phyloP scores from a whole-genome alignment of 495 filamentous ascomycete species.

The Penicillium malachiteum region DNA sequence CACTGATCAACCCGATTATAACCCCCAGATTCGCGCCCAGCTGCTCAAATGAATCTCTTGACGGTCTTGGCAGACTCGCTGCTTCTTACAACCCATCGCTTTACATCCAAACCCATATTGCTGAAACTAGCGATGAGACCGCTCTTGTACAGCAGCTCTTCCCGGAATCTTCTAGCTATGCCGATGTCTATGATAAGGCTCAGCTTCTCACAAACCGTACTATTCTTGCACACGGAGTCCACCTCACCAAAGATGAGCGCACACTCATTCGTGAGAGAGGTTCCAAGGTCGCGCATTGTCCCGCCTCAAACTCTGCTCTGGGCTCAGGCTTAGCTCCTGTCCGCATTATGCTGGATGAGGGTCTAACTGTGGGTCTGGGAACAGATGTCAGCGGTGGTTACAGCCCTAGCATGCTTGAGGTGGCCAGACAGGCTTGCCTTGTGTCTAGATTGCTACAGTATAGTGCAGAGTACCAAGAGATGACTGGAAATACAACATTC shows the following conservation, averaged over 20 bases:
- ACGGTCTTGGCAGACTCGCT: constrained; percentile 60
- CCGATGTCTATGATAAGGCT: constrained; percentile 73
- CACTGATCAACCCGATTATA: constrained; percentile 70
- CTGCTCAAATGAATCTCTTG: constrained; percentile 61
- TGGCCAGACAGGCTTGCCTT: constrained; percentile 72
- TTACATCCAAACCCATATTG: constrained; percentile 84
- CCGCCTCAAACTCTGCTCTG: constrained; percentile 77
- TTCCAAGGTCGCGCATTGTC: constrained; percentile 79
- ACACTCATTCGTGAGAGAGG: constrained; percentile 57
- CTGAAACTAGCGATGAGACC: constrained; percentile 73
- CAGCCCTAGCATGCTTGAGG: constrained; percentile 71
- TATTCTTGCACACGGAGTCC: constrained; percentile 84
- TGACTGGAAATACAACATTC: constrained; percentile 5
- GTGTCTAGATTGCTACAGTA: constrained; percentile 57
- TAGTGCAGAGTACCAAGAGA: constrained; percentile 7
- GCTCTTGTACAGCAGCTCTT: constrained; percentile 66
- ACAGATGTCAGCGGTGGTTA: constrained; percentile 91
- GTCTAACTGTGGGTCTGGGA: constrained; percentile 77
- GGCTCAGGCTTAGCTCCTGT: constrained; percentile 73
- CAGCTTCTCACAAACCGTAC: constrained; percentile 67
- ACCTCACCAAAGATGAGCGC: constrained; percentile 65
- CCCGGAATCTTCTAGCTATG: constrained; percentile 61
- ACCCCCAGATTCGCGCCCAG: constrained; percentile 86
- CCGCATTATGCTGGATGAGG: constrained; percentile 66
- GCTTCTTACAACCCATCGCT: constrained; percentile 50